Evolutionary conservation across 2,329 filamentous ascomycete genomes (phyloP), one percentile per base, ranked within the genome.

Genomic region (Ophiostoma populinum): DNA sequence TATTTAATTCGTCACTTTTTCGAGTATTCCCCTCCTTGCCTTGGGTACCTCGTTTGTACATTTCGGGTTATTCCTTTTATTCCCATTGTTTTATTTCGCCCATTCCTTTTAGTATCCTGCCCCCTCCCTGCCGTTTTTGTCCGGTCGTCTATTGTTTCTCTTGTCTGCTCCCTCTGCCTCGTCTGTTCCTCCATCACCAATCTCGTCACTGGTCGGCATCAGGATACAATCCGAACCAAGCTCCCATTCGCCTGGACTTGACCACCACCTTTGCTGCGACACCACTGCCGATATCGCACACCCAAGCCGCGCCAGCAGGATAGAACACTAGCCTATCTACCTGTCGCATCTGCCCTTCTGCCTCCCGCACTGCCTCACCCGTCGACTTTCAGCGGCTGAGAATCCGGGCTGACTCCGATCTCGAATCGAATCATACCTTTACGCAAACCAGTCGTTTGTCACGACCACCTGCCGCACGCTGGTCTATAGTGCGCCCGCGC

Each of bases 401-500:
- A n/a, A n/a, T n/a, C n/a, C n/a, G n/a, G n/a, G n/a, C n/a, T n/a
- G n/a, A n/a, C n/a, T n/a, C n/a, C n/a, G n/a, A n/a, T n/a, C n/a
- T n/a, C n/a, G n/a, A n/a, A n/a, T n/a, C n/a, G n/a, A n/a, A n/a
- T n/a, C n/a, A n/a, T n/a, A n/a, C n/a, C n/a, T n/a, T n/a, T n/a
- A n/a, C n/a, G 17, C 20, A 36, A 25, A 36, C 18, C 11, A 29
- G n/a, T 18, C 21, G 20, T 32, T n/a, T 16, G 4, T n/a, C 13
- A 15, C 15, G 13, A 18, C 29, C 18, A 17, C 24, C 29, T 32
- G 12, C 15, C 34, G 16, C 20, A n/a, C n/a, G n/a, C n/a, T n/a
- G n/a, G n/a, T n/a, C n/a, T n/a, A n/a, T n/a, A n/a, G n/a, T 35
- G 37, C 37, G 28, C 29, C 36, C 33, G 37, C 24, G 28, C 32